Evolutionary conservation across 1,139 yeast species (phyloP).

Genomic region (Pichia sp.): DNA sequence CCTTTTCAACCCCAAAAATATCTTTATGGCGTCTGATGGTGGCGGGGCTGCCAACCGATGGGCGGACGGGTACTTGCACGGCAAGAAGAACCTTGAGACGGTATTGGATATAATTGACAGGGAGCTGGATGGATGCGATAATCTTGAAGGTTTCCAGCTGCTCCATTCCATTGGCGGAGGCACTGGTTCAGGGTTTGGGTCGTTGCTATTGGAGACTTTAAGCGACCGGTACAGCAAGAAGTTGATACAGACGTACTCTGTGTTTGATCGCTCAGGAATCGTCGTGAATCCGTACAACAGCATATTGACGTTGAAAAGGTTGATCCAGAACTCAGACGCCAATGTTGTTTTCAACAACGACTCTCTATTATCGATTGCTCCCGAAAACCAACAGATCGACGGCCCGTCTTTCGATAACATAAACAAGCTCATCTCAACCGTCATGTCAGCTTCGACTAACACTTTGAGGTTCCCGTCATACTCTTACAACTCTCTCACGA

Average conservation of each 20-base stretch:
- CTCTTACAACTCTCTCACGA: slow-evolving; percentile 81
- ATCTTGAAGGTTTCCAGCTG: slow-evolving; percentile 83
- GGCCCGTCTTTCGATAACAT: slow-evolving; percentile 52
- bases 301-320: slow-evolving; percentile 70
- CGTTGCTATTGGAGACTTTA: slow-evolving; percentile 69
- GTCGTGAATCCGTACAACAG: slow-evolving; percentile 97
- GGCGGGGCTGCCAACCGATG: slow-evolving; percentile 95
- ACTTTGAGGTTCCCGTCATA: slow-evolving; percentile 90
- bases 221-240: slow-evolving; percentile 83
- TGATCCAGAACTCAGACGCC: slow-evolving; percentile 81
- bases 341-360: slow-evolving; percentile 87
- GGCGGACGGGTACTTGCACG: slow-evolving; percentile 86
- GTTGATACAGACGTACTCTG: slow-evolving; percentile 76
- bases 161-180: slow-evolving; percentile 98
- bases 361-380: slow-evolving; percentile 68
- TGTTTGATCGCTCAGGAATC: slow-evolving; percentile 86
- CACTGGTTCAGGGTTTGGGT: slow-evolving; percentile 95
- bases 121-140: slow-evolving; percentile 88
- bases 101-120: slow-evolving; percentile 80
- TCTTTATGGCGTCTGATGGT: slow-evolving; percentile 75
- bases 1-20: slow-evolving; percentile 79
- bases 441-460: slow-evolving; percentile 79
- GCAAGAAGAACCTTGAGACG: slow-evolving; percentile 63
- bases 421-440: slow-evolving; percentile 80
- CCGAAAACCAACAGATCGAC: slow-evolving; percentile 44